Conservation (phyloP, 768 basidiomycete species). For the Auriculariales sp. region DNA sequence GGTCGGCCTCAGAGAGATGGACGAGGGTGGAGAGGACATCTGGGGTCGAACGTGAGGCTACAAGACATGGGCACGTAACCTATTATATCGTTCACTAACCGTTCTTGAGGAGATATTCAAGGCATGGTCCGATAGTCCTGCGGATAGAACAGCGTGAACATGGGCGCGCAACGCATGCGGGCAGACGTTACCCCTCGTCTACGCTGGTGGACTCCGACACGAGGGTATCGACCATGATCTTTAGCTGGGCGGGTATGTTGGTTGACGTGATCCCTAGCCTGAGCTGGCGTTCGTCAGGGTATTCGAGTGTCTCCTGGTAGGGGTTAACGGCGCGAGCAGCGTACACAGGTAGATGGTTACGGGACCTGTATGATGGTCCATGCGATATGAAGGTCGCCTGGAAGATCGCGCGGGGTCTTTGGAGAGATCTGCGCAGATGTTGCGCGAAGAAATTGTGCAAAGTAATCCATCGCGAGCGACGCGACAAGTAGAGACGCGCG, state of each 20-base stretch:
- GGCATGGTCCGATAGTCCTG: slow-evolving; percentile 75
- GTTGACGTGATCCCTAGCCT: slow-evolving; percentile 69
- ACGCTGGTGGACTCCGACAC: slow-evolving; percentile 72
- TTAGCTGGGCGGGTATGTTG: slow-evolving; percentile 59
- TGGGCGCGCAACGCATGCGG: neutral
- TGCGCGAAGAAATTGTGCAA: slow-evolving; percentile 56
- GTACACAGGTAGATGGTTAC: neutral
- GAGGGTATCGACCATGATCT: slow-evolving; percentile 71
- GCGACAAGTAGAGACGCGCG: slow-evolving; percentile 1
- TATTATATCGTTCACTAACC: slow-evolving; percentile 33
- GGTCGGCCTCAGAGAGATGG: slow-evolving; percentile 68
- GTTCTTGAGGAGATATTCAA: slow-evolving; percentile 86
- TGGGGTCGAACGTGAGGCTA: slow-evolving; percentile 14
- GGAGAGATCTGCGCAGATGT: slow-evolving; percentile 27
- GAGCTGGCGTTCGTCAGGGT: slow-evolving; percentile 84
- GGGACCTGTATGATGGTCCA: slow-evolving; percentile 61
- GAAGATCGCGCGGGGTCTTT: slow-evolving; percentile 47
- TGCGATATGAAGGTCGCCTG: slow-evolving; percentile 58
- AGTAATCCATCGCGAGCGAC: slow-evolving; percentile 52
- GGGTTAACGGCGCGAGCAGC: slow-evolving; percentile 5
- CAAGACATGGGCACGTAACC: slow-evolving; percentile 1
- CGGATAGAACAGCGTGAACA: slow-evolving; percentile 1
- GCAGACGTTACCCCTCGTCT: slow-evolving; percentile 70
- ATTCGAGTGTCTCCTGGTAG: slow-evolving; percentile 61
- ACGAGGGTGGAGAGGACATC: slow-evolving; percentile 79